Conservation (phyloP, 768 basidiomycete genomes). For the Grammothele lineata region DNA sequence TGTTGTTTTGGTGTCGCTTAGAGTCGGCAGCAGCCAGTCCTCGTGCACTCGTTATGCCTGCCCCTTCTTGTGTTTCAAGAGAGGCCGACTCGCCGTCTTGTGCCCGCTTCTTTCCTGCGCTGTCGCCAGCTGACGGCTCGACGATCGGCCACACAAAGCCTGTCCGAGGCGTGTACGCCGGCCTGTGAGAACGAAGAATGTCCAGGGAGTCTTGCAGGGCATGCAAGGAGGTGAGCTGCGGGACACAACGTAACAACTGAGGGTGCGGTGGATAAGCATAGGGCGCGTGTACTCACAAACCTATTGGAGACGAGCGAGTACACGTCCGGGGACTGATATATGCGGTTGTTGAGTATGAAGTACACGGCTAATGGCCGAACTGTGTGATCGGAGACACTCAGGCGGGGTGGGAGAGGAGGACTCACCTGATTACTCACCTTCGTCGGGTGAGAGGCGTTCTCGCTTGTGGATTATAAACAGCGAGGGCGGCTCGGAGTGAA, state of each 20-base stretch:
- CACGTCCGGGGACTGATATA: slow-evolving; percentile 84
- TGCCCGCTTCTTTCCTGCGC: slow-evolving; percentile 37
- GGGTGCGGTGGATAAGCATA: slow-evolving; percentile 2
- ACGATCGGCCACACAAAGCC: slow-evolving; percentile 84
- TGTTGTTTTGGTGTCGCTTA: slow-evolving; percentile 54
- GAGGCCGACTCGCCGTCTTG: slow-evolving; percentile 10
- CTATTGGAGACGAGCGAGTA: slow-evolving; percentile 83
- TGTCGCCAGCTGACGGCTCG: slow-evolving; percentile 44
- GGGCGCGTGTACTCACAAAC: slow-evolving; percentile 44
- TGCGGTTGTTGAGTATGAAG: slow-evolving; percentile 85
- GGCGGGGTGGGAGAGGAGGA: slow-evolving; percentile 1
- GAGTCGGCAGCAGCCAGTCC: slow-evolving; percentile 16
- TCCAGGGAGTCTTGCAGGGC: slow-evolving; percentile 76
- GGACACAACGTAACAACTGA: neutral
- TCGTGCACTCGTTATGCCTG: slow-evolving; percentile 7
- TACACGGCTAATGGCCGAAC: slow-evolving; percentile 78
- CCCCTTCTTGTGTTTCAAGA: slow-evolving; percentile 11
- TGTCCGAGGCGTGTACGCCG: slow-evolving; percentile 78
- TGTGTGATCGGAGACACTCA: slow-evolving; percentile 26
- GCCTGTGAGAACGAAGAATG: slow-evolving; percentile 65
- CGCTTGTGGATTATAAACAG: slow-evolving; percentile 90
- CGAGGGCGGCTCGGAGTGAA: slow-evolving; percentile 73
- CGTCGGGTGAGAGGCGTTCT: slow-evolving; percentile 75
- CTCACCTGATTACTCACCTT: slow-evolving; percentile 49
- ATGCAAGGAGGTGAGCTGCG: slow-evolving; percentile 63